Conservation (phyloP, 2,329 filamentous ascomycete genomes). For the Grosmannia clavigera region DNA sequence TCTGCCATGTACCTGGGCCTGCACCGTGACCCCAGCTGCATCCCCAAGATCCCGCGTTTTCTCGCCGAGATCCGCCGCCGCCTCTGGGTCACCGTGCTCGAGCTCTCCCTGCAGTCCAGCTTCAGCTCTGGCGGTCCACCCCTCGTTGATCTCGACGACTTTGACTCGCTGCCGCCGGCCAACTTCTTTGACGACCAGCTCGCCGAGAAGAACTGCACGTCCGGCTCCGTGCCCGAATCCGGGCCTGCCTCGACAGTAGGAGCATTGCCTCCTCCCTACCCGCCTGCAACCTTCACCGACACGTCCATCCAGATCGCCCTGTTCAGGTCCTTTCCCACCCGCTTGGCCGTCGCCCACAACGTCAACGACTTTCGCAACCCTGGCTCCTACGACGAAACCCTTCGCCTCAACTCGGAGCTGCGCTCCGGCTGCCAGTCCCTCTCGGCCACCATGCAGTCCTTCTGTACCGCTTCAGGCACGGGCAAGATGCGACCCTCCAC, state of each 20-base stretch:
- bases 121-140: conserved; percentile 33
- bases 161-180: conserved; percentile 33
- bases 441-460: conserved; percentile 18
- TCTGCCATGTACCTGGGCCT: conserved; percentile 37
- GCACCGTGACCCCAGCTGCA: conserved; percentile 31
- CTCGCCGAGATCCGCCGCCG: conserved; percentile 34
- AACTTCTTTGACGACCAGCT: conserved; percentile 40
- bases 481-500: conserved; percentile 12
- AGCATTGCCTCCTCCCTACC: conserved; percentile 17
- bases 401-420: conserved; percentile 33
- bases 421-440: conserved; percentile 26
- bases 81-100: conserved; percentile 39
- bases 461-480: conserved; percentile 8
- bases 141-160: conserved; percentile 30
- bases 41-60: conserved; percentile 22
- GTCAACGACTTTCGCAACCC: conserved; percentile 32
- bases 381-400: conserved; percentile 33
- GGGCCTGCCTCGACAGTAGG: too few species aligned
- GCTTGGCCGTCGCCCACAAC: conserved; percentile 30
- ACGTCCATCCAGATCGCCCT: conserved; percentile 37
- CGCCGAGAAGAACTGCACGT: conserved; percentile 3
- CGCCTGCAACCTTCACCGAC: conserved; percentile 25
- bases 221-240: background rate
- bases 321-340: conserved; percentile 27
- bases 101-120: conserved; percentile 32